Conservation (phyloP, 176 grass and related monocot genomes). For the Musa schizocarpa region DNA sequence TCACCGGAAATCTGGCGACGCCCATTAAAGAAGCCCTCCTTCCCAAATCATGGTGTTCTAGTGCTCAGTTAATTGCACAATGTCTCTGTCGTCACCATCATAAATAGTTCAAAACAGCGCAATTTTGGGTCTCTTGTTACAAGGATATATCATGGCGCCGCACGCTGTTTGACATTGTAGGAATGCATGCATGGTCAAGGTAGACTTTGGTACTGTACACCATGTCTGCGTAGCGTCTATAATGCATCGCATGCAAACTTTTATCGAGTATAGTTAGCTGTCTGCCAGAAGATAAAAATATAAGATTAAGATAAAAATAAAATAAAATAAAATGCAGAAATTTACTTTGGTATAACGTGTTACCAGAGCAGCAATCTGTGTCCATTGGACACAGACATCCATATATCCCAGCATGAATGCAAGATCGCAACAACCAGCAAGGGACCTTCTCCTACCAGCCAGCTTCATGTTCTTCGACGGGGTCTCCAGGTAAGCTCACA, state of each 20-base stretch:
- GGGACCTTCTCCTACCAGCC: neutral
- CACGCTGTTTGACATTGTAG: neutral
- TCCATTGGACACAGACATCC: too few relatives aligned
- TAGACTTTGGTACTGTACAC: neutral
- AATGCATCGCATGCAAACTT: neutral
- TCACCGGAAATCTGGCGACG: neutral
- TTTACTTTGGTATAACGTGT: too few relatives aligned
- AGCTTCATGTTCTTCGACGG: neutral
- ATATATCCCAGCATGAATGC: too few relatives aligned
- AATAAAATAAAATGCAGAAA: too few relatives aligned
- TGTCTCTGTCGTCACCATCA: neutral
- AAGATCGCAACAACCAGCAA: too few relatives aligned
- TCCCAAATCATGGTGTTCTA: neutral
- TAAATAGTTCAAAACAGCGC: too few relatives aligned
- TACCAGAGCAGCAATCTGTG: too few relatives aligned
- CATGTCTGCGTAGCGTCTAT: neutral
- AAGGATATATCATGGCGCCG: neutral
- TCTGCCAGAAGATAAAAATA: neutral
- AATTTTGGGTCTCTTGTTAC: too few relatives aligned
- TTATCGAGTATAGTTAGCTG: neutral
- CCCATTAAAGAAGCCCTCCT: neutral
- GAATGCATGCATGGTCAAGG: neutral
- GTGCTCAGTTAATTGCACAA: neutral
- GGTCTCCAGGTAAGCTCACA: neutral
- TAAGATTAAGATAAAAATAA: neutral